These are phyloP conservation scores for Blechomonas ayalai DNA, from an alignment of 208 protist genomes.

Conservation along the genomic window DNA sequence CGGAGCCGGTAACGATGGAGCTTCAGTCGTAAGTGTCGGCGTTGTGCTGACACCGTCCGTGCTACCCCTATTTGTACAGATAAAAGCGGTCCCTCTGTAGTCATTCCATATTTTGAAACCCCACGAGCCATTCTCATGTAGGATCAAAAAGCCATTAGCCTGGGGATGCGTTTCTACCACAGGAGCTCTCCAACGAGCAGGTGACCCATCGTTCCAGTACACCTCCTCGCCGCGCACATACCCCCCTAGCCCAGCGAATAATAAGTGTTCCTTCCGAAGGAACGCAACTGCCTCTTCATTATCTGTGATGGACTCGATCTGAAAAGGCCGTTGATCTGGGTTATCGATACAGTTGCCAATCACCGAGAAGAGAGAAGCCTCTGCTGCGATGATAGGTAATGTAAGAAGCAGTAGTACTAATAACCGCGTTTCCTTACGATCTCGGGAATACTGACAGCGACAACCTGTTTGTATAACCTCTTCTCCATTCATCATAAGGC, in stretches of 20 bases:
- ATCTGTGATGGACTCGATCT: constrained; percentile 15
- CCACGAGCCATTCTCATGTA: constrained; percentile 32
- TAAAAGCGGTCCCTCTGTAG: constrained; percentile 11
- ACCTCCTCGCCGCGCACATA: constrained; percentile 15
- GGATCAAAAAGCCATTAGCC: constrained; percentile 17
- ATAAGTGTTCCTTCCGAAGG: constrained; percentile 12
- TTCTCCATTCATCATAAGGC: no score
- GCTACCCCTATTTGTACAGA: constrained; percentile 24
- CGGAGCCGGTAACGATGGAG: constrained; percentile 1
- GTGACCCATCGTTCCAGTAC: constrained; percentile 26
- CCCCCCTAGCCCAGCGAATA: constrained; percentile 26
- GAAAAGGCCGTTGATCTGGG: constrained; percentile 2
- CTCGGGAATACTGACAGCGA: no score
- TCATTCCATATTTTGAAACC: constrained; percentile 7
- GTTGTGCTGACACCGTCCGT: constrained; percentile 13
- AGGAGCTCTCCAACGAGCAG: constrained; percentile 20
- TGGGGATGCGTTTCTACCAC: constrained; percentile 7
- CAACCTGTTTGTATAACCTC: no score
- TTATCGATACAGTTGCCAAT: constrained; percentile 8
- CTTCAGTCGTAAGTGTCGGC: background rate
- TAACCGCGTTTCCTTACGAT: no score
- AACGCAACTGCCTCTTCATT: constrained; percentile 27
- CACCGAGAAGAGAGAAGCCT: constrained; percentile 8
- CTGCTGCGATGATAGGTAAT: no score
- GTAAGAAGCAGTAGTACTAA: no score